Conservation (phyloP, 2,329 filamentous ascomycete genomes). For the Ilyonectria sp. region DNA sequence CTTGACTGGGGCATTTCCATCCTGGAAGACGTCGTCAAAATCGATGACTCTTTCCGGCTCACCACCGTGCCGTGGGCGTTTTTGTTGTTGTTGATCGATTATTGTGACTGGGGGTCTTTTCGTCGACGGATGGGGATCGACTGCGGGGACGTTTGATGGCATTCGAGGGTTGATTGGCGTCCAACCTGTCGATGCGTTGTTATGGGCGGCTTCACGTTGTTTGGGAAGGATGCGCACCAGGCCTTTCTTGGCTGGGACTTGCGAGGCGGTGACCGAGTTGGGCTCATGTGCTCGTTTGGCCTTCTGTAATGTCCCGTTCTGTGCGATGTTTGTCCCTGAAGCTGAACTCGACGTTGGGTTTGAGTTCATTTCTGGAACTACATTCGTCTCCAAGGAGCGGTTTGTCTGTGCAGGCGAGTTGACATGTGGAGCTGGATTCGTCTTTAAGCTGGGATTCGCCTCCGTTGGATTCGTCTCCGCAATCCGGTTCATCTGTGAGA, state of each 20-base stretch:
- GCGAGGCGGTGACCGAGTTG: not conserved
- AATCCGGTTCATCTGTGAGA: not conserved
- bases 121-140: not conserved
- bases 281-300: not conserved
- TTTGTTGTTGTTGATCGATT: constrained; percentile 2
- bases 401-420: not conserved
- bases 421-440: not conserved
- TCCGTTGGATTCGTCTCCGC: not conserved
- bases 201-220: not conserved
- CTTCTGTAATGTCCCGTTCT: not conserved
- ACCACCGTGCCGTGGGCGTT: constrained; percentile 1
- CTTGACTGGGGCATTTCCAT: constrained; percentile 14
- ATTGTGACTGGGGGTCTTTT: not conserved
- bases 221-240: not conserved
- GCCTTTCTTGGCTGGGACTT: not conserved
- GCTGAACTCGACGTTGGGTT: not conserved
- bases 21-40: constrained; percentile 22
- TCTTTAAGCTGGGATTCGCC: not conserved
- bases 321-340: not conserved
- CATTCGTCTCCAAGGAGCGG: not conserved
- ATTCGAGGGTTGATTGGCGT: not conserved
- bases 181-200: not conserved
- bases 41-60: constrained; percentile 1
- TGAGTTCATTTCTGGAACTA: not conserved
- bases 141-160: not conserved